phyloP scores from a whole-genome alignment of 1,284 basidiomycete species.

The Heliocybe sulcata region DNA sequence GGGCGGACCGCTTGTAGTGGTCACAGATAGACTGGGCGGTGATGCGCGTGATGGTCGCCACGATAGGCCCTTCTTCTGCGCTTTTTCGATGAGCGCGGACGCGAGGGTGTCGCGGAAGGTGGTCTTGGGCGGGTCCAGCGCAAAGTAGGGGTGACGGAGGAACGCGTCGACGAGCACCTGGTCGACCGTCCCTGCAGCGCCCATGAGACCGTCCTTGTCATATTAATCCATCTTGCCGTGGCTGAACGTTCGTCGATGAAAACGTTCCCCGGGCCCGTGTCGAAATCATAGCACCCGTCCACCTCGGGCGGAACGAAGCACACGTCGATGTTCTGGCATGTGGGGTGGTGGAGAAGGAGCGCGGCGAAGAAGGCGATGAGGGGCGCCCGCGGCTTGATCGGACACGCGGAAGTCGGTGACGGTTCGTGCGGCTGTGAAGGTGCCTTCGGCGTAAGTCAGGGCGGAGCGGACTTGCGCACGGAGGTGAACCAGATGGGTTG shows the following conservation, averaged over 20 bases:
- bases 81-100: constrained; percentile 2
- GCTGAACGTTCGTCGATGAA: constrained; percentile 6
- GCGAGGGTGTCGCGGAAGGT: constrained; percentile 6
- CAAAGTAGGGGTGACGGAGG: constrained; percentile 2
- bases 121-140: constrained; percentile 4
- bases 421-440: constrained; percentile 5
- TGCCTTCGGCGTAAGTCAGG: constrained; percentile 5
- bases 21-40: constrained; percentile 2
- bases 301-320: constrained; percentile 5
- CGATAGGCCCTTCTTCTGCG: constrained; percentile 4
- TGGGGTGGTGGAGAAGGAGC: constrained; percentile 2
- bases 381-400: constrained; percentile 2
- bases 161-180: constrained; percentile 5
- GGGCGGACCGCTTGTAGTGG: neutral
- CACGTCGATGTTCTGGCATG: constrained; percentile 7
- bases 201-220: constrained; percentile 3
- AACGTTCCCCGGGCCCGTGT: constrained; percentile 4
- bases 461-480: constrained; percentile 7
- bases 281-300: constrained; percentile 6
- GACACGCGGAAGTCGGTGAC: constrained; percentile 6
- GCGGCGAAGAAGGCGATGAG: constrained; percentile 6
- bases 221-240: constrained; percentile 3
- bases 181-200: neutral
- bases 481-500: constrained; percentile 6
- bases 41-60: constrained; percentile 5